A percentile compares a stretch with the other conserved stretches of the same genome.
These are phyloP conservation scores for Thermothelomyces thermophilus DNA, from an alignment of 2,329 filamentous ascomycete species.

Conservation along the genomic window DNA sequence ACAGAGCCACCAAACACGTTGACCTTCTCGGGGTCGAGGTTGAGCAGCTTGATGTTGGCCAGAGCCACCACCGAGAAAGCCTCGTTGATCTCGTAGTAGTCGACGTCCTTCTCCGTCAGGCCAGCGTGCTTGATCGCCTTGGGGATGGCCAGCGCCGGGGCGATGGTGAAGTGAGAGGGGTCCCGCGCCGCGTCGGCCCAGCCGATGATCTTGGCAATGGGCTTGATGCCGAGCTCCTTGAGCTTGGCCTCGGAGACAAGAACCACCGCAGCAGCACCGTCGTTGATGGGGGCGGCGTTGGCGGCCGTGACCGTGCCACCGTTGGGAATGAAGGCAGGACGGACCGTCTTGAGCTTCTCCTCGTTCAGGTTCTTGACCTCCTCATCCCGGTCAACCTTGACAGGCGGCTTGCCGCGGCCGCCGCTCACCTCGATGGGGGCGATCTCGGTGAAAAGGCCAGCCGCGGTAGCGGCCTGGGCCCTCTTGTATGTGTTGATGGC, in stretches of 20 bases:
- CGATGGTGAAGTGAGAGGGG: slow-evolving; percentile 92
- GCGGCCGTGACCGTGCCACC: slow-evolving; percentile 88
- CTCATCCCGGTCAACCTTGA: slow-evolving; percentile 78
- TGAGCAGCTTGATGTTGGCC: slow-evolving; percentile 90
- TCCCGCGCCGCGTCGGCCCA: slow-evolving; percentile 93
- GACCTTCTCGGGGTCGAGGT: slow-evolving; percentile 74
- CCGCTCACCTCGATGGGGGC: slow-evolving; percentile 81
- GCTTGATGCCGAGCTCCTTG: slow-evolving; percentile 84
- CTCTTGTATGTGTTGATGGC: slow-evolving; percentile 93
- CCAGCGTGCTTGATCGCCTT: slow-evolving; percentile 96
- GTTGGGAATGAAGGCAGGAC: slow-evolving; percentile 72
- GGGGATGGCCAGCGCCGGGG: slow-evolving; percentile 87
- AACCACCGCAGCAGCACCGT: slow-evolving; percentile 86
- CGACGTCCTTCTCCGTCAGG: slow-evolving; percentile 67
- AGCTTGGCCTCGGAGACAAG: slow-evolving; percentile 92
- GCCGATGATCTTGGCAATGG: slow-evolving; percentile 91
- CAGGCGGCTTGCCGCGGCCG: slow-evolving; percentile 80
- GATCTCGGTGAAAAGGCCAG: slow-evolving; percentile 83
- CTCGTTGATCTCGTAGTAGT: slow-evolving; percentile 99
- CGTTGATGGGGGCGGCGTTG: slow-evolving; percentile 93
- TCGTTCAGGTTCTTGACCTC: slow-evolving; percentile 92
- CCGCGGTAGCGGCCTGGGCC: slow-evolving; percentile 77
- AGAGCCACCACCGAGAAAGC: slow-evolving; percentile 95
- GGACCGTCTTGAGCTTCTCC: slow-evolving; percentile 77
- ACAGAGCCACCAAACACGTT: slow-evolving; percentile 95